A percentile compares a stretch with the other conserved stretches of the same genome.
phyloP scores from a whole-genome alignment of 371 early-diverging fungal genomes.

The Apophysomyces variabilis region DNA sequence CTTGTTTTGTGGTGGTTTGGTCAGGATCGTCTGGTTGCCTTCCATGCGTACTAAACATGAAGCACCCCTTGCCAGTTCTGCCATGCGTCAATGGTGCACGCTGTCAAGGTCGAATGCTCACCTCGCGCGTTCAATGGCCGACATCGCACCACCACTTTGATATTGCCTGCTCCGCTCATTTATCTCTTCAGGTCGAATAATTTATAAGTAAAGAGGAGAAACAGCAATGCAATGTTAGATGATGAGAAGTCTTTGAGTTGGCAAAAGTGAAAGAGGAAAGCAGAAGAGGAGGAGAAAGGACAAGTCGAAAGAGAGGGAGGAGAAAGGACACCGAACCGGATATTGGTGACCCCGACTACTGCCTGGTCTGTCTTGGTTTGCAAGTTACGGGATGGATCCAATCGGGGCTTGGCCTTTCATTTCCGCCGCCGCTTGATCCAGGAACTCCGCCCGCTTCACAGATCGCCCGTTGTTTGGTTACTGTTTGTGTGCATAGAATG shows the following conservation, averaged over 20 bases:
- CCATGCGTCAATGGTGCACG: slow-evolving; percentile 11
- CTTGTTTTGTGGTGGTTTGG: slow-evolving; percentile 51
- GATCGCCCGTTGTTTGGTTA: background rate
- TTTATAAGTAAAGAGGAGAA: background rate
- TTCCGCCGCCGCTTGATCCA: too few species aligned
- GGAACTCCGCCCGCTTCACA: too few species aligned
- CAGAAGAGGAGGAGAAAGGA: background rate
- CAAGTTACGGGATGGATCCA: background rate
- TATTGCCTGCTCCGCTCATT: slow-evolving; percentile 55
- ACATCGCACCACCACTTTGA: slow-evolving; percentile 82
- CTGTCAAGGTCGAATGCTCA: slow-evolving; percentile 22
- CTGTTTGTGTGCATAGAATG: background rate
- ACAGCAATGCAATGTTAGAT: background rate
- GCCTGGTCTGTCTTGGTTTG: background rate
- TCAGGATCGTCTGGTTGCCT: slow-evolving; percentile 72
- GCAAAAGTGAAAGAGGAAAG: background rate
- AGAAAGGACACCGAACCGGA: background rate
- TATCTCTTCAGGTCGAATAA: background rate
- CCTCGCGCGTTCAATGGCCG: slow-evolving; percentile 79
- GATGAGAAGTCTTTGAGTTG: background rate
- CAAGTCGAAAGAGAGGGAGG: slow-evolving; percentile 4
- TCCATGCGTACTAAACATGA: slow-evolving; percentile 70
- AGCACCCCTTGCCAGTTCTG: slow-evolving; percentile 69
- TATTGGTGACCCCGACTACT: background rate
- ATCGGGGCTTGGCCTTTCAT: background rate